Conservation (phyloP, 1,284 basidiomycete genomes). For the Athelia psychrophila region DNA sequence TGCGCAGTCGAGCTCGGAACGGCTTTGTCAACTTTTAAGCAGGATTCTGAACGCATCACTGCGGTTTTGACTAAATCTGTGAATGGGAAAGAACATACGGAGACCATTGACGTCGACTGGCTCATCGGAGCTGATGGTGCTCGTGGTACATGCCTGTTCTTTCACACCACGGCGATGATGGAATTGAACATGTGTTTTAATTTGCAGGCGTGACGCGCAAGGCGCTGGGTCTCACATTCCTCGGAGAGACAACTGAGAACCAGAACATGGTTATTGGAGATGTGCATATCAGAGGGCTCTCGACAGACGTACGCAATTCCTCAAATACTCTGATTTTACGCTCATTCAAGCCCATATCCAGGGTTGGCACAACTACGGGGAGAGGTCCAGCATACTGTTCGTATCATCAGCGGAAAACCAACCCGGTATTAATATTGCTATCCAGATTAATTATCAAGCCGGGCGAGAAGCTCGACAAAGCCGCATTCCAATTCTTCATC, state of each 20-base stretch:
- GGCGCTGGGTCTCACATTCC: conserved; percentile 23
- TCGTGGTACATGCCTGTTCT: conserved; percentile 16
- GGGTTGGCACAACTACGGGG: conserved; percentile 28
- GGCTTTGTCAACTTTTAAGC: conserved; percentile 28
- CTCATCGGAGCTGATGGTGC: conserved; percentile 39
- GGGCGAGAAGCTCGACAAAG: conserved; percentile 9
- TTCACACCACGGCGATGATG: not conserved
- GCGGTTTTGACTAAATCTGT: conserved; percentile 19
- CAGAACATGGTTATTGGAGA: conserved; percentile 28
- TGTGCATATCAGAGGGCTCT: conserved; percentile 22
- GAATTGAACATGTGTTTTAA: conserved; percentile 3
- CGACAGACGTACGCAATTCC: conserved; percentile 14
- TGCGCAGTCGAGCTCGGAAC: conserved; percentile 27
- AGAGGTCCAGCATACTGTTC: not conserved
- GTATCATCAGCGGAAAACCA: not conserved
- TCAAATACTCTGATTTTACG: conserved; percentile 1
- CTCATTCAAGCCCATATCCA: conserved; percentile 8
- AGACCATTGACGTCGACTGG: conserved; percentile 23
- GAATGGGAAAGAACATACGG: conserved; percentile 9
- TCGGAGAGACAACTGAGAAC: conserved; percentile 25
- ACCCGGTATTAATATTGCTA: not conserved
- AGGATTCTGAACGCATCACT: conserved; percentile 20
- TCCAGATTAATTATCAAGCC: conserved; percentile 9
- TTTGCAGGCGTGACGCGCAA: conserved; percentile 26
- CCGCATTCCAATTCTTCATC: conserved; percentile 4